Evolutionary conservation across 371 early-diverging fungal genomes (phyloP).

Genomic region (Mortierella sp.): DNA sequence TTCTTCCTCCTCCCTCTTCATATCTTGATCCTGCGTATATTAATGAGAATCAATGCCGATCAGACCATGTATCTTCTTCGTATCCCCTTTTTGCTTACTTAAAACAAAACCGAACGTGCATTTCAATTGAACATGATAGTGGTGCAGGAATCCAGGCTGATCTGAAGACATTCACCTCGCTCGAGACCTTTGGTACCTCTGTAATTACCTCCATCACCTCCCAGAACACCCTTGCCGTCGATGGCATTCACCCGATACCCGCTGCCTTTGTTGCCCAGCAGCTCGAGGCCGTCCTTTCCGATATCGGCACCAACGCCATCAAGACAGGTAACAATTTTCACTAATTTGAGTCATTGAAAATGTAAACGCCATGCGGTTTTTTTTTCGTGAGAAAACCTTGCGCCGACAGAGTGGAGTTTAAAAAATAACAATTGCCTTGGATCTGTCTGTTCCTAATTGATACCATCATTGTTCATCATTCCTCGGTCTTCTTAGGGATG

Average conservation of each 20-base stretch:
- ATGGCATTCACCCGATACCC: slow-evolving; percentile 74
- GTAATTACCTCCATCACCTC: slow-evolving; percentile 86
- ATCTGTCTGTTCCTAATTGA: neutral
- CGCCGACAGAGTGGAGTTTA: neutral
- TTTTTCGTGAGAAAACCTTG: neutral
- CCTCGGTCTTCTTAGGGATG: slow-evolving; percentile 66
- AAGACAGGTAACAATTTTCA: slow-evolving; percentile 71
- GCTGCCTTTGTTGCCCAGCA: slow-evolving; percentile 79
- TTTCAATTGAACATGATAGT: slow-evolving; percentile 40
- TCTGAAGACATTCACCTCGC: slow-evolving; percentile 86
- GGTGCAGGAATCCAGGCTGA: slow-evolving; percentile 91
- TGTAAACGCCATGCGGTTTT: neutral
- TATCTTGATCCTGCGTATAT: neutral
- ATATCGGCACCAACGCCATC: slow-evolving; percentile 83
- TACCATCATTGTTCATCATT: neutral
- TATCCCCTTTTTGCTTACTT: neutral
- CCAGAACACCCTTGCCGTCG: slow-evolving; percentile 86
- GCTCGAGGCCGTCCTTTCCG: slow-evolving; percentile 76
- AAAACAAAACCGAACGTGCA: neutral
- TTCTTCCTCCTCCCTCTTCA: neutral
- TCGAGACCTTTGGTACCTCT: slow-evolving; percentile 80
- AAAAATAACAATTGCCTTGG: too few species aligned
- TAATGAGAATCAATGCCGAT: neutral
- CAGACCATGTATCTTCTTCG: neutral
- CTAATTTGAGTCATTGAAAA: neutral